phyloP scores from a whole-genome alignment of 2,329 filamentous ascomycete species.

The Zopfia rhizophila region DNA sequence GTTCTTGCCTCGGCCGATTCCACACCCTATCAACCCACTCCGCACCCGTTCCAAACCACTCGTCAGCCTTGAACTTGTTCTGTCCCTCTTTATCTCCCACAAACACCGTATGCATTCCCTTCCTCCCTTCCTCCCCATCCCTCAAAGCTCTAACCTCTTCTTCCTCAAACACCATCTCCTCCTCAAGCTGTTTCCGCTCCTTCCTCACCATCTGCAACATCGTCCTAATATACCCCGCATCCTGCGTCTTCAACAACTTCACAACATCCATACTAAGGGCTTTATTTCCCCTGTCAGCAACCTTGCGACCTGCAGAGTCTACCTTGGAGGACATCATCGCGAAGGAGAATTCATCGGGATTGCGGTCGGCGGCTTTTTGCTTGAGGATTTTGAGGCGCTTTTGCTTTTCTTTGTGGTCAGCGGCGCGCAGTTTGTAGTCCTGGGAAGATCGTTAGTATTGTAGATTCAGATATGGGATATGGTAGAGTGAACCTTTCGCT shows the following conservation, averaged over 20 bases:
- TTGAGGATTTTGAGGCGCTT: constrained; percentile 67
- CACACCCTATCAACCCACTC: constrained; percentile 33
- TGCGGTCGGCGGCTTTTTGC: constrained; percentile 68
- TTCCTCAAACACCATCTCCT: constrained; percentile 45
- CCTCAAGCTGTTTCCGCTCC: constrained; percentile 62
- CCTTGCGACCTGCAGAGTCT: constrained; percentile 55
- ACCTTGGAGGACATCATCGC: constrained; percentile 67
- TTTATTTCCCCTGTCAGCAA: constrained; percentile 58
- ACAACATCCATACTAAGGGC: constrained; percentile 66
- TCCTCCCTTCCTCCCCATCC: constrained; percentile 37
- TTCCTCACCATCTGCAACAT: constrained; percentile 66
- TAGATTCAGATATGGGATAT: constrained; percentile 6
- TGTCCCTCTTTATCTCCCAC: constrained; percentile 55
- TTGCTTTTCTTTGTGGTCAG: constrained; percentile 72
- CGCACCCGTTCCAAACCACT: constrained; percentile 51
- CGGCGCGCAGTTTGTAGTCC: constrained; percentile 73
- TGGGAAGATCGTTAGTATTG: constrained; percentile 27
- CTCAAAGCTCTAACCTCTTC: constrained; percentile 55
- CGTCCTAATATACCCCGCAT: constrained; percentile 69
- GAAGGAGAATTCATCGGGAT: constrained; percentile 74
- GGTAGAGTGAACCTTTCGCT: constrained; percentile 72
- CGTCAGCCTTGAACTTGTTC: constrained; percentile 52
- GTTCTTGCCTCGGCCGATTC: constrained; percentile 38
- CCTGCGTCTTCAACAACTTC: constrained; percentile 73
- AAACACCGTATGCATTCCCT: constrained; percentile 48